Conservation (phyloP, 2,329 filamentous ascomycete genomes). For the Raffaelea deltoideospora region DNA sequence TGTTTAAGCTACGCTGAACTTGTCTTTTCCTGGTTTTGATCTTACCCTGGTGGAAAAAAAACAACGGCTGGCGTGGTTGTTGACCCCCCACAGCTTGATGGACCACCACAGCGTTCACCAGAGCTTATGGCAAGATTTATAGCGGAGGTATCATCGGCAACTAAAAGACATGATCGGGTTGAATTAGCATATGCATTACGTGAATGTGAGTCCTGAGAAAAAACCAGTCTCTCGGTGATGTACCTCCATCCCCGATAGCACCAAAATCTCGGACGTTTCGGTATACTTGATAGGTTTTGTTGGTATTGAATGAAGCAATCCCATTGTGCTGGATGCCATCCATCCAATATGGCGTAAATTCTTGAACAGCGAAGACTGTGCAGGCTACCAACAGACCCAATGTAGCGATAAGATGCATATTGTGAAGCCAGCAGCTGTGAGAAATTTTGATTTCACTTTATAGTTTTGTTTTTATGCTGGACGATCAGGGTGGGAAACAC, state of each 20-base stretch:
- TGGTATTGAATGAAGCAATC: slow-evolving; percentile 27
- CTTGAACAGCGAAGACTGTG: slow-evolving; percentile 4
- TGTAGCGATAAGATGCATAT: slow-evolving; percentile 2
- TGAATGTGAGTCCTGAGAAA: background rate
- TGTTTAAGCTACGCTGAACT: background rate
- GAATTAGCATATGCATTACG: background rate
- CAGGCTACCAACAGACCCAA: background rate
- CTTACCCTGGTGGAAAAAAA: slow-evolving; percentile 11
- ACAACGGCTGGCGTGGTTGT: slow-evolving; percentile 11
- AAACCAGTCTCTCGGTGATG: no score
- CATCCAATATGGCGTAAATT: slow-evolving; percentile 21
- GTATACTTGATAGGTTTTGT: slow-evolving; percentile 14
- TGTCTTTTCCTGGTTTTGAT: background rate
- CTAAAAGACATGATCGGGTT: slow-evolving; percentile 4
- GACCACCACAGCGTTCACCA: slow-evolving; percentile 15
- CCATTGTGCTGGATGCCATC: slow-evolving; percentile 30
- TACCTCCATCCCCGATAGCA: slow-evolving; percentile 53
- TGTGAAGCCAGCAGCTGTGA: no score
- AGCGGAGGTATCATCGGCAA: slow-evolving; percentile 57
- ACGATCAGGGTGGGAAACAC: no score
- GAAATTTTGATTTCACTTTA: no score
- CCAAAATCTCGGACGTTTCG: slow-evolving; percentile 24
- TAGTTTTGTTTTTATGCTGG: no score
- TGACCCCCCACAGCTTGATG: slow-evolving; percentile 6
- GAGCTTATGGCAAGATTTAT: slow-evolving; percentile 52